Evolutionary conservation across 2,329 filamentous ascomycete species (phyloP), one percentile per base, ranked within the genome.

Genomic region (Cryphonectria japonica): DNA sequence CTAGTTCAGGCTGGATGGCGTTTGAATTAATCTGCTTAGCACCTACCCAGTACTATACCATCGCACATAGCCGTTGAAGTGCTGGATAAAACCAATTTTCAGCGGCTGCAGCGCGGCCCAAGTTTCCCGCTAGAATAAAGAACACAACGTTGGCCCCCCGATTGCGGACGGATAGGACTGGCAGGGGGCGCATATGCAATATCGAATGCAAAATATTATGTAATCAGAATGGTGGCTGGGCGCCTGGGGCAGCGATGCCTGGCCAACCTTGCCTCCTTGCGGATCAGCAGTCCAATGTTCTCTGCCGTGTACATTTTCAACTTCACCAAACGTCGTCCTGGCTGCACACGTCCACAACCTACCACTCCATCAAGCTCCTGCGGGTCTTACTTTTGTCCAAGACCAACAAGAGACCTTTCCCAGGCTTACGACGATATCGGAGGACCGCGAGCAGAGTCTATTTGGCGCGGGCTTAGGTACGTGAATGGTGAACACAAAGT

Each of bases 391-490:
- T 19, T 52, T 39, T 46, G 29, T 37, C 29, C 16, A 60, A 26
- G 52, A 37, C 34, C 60, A 65, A 29, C 22, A 26, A 57, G 61
- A 61, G 14, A 37, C n/a, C 8, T 32, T 32, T 34, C 3, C 32
- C 9, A 41, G 37, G 11, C 34, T 32, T 39, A 34, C 46, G 54
- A 67, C 67, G 50, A 52, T 37, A 52, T n/a, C 52, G 39, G 16
- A 26, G 39, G 52, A 63, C 66, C 26, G 62, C 57, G 66, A 70
- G 69, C 61, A 72, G 69, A 66, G 66, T 73, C 72, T 72, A 60
- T 67, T 67, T 50, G 71, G 68, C 69, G 69, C 73, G 73, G 77
- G 78, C 65, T 77, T 77, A 86, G 85, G 85, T 87, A 87, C 85
- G 85, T 83, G 77, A 77, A 76, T 78, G 26, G 52, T 74, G 75